Conservation (phyloP, 2,329 filamentous ascomycete genomes). For the Botrytis paeoniae region DNA sequence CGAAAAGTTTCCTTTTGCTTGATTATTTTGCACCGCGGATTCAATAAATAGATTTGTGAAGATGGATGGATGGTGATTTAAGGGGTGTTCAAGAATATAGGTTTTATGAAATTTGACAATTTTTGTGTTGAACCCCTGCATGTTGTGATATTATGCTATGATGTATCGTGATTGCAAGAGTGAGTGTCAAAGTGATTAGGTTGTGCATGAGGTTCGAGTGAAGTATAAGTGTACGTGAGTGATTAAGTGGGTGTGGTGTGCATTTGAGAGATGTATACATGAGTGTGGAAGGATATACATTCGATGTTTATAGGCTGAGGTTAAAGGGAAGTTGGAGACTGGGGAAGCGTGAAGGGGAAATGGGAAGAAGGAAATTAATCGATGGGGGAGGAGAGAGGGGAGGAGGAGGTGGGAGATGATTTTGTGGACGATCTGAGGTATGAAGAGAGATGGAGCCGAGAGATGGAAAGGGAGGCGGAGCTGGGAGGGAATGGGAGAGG, state of each 20-base stretch:
- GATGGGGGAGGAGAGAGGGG: neutral
- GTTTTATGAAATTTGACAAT: neutral
- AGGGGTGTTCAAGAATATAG: neutral
- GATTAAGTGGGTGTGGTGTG: neutral
- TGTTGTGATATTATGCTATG: neutral
- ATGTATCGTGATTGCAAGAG: neutral
- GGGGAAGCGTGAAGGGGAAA: too few relatives aligned
- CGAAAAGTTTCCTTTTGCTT: neutral
- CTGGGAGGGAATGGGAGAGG: too few relatives aligned
- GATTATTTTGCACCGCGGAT: neutral
- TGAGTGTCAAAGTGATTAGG: neutral
- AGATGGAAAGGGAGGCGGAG: too few relatives aligned
- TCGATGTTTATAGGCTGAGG: neutral
- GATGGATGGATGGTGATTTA: neutral
- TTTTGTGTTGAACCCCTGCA: too few relatives aligned
- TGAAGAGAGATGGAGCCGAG: too few relatives aligned
- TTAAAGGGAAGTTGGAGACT: neutral
- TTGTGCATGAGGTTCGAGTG: neutral
- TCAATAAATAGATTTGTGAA: conserved; percentile 10
- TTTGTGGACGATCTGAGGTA: too few relatives aligned
- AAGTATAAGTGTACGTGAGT: too few relatives aligned
- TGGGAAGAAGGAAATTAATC: neutral
- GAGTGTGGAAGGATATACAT: neutral
- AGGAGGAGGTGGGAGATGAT: too few relatives aligned
- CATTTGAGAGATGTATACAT: neutral